Evolutionary conservation across 164 flowering plant genomes (phyloP).

Genomic region (Chimonanthus praecox): DNA sequence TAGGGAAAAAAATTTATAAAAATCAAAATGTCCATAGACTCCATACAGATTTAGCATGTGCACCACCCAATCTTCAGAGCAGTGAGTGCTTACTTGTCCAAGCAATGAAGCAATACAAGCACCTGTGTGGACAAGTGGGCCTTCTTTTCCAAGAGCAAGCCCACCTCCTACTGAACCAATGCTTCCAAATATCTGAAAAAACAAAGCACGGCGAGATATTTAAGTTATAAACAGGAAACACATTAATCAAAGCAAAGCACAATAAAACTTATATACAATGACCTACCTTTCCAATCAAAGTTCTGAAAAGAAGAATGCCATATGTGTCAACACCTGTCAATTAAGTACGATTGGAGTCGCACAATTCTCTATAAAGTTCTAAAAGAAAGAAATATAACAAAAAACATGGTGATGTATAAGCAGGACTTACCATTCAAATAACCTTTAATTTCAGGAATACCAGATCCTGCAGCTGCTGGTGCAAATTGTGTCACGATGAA

Average conservation of each 20-base stretch:
- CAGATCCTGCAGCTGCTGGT: constrained; percentile 86
- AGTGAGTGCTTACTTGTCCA: constrained; percentile 53
- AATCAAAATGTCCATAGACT: too few species aligned
- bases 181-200: constrained; percentile 70
- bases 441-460: constrained; percentile 93
- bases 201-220: background rate
- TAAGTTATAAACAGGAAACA: background rate
- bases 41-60: background rate
- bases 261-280: background rate
- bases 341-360: background rate
- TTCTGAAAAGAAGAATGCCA: constrained; percentile 43
- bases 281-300: constrained; percentile 68
- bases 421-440: constrained; percentile 66
- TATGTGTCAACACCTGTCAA: constrained; percentile 89
- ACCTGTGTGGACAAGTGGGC: constrained; percentile 90
- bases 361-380: background rate
- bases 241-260: background rate
- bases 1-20: too few species aligned
- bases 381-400: background rate
- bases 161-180: constrained; percentile 77
- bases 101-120: constrained; percentile 74
- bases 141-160: constrained; percentile 81
- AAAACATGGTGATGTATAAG: background rate
- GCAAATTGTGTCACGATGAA: constrained; percentile 51
- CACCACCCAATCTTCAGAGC: background rate